Base-by-base conservation (phyloP, 2,329 filamentous ascomycete genomes). In the Alternaria consortialis region DNA sequence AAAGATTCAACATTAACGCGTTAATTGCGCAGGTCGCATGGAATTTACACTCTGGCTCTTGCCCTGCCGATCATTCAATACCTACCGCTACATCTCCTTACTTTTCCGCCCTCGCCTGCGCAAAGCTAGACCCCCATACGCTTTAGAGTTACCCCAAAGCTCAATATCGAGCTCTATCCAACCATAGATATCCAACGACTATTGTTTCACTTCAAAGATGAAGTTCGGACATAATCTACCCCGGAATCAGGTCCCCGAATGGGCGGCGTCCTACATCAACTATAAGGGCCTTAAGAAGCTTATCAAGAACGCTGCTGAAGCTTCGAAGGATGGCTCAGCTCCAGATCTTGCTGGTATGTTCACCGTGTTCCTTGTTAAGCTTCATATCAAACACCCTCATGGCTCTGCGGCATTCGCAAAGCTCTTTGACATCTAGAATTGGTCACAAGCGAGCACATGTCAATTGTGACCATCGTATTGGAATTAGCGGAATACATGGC, bases 271-370 rank as follows among this genome's bases (percentile, higher is more conserved):
- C 32, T 96, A 96, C 77, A 94, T 95, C 83, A 89, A 95, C 81
- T 96, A 96, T 84, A 95, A 94, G 77, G 89, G 90, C 70, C 84
- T 98, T 72, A 99, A 99, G 85, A 97, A 95, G 83, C 87, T 97
- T 66, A 94, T 99, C 82, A 98, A 97, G 76, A 87, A 90, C 12
- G 90, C 91, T 34, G 85, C 88, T 60, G 84, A 86, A 66, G 86
- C 87, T 63, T 84, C 84, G 13, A 90, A 88, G 75, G 84, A 87
- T 74, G 91, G 91, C 73, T 87, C 90, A 70, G 87, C 91, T 73
- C 90, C 92, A 62, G 95, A 99, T 86, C 85, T 97, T 81, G 93
- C 94, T 84, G 93, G 94, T 97, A 86, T 84, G 90, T 60, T 12
- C 13, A 32, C 8, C 1, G 8, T 12, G 23, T 37, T 7, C 15